Evolutionary conservation across 1,139 yeast species (phyloP), one percentile per base, ranked within the genome.

Genomic region (Debaryomyces subglobosus): DNA sequence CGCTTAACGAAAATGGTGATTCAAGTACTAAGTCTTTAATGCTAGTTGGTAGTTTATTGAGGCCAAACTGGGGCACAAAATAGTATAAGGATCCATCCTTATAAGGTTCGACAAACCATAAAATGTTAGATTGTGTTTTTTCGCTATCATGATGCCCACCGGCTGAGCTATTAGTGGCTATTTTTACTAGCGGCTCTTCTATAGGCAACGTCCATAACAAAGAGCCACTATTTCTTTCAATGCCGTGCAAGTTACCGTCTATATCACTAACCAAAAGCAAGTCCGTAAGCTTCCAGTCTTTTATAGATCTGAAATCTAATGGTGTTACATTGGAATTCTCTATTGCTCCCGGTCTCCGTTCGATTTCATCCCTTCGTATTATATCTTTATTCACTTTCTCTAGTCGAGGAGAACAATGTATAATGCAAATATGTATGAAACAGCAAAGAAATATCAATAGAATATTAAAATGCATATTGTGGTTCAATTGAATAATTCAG

Each of bases 61-160:
- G 70, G 0, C 98, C 98, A 35, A 70, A 74, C 38, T 79, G 81
- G 9, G 86, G 85, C n/a, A 90, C 85, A 67, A 92, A 92, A 62
- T 86, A 90, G 65, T 85, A 92, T n/a, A 94, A 72, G 0, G 85
- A 73, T 0, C 99, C 99, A 52, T 89, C 96, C 8, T 84, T 86
- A 56, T 79, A 81, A 0, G 99, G 99, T 59, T 94, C 99, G 0
- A 94, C 95, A 53, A 92, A 85, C 95, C 98, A 89, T 4, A 70
- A 54, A 29, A 74, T 64, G 53, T 72, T 72, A 16, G 68, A 59
- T 40, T 56, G 55, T 8, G 48, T 53, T 37, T 55, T 65, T 56
- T 66, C 69, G 1, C 23, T 3, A n/a, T 30, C 36, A 20, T 30
- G 24, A 16, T 24, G 23, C n/a, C 13, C 18, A 16, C 33, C 23